Conservation (phyloP, 176 grass and related monocot species). For the Oryza australiensis region DNA sequence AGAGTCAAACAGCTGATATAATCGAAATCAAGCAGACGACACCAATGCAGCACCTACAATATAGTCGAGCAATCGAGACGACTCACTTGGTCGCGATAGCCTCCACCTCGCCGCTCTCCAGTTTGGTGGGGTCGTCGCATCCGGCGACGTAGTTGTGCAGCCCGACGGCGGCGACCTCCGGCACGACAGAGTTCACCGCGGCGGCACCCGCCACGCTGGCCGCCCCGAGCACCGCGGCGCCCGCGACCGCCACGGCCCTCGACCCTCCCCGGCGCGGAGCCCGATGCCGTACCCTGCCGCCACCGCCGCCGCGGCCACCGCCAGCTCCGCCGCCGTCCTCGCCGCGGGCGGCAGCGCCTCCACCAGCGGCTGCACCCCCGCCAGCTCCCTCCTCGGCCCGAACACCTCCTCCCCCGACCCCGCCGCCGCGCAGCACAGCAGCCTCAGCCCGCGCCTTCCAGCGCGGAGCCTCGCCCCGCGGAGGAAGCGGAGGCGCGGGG, state of each 20-base stretch:
- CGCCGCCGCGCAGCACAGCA: not conserved
- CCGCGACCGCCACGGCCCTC: conserved; percentile 41
- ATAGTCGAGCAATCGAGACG: conserved; percentile 17
- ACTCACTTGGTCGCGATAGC: conserved; percentile 72
- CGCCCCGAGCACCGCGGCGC: conserved; percentile 65
- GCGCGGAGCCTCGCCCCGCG: not conserved
- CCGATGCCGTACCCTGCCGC: conserved; percentile 73
- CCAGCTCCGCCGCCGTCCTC: conserved; percentile 61
- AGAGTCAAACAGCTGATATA: not conserved
- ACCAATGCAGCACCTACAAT: not conserved
- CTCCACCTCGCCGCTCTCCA: conserved; percentile 67
- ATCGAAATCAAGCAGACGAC: not conserved
- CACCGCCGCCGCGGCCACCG: conserved; percentile 54
- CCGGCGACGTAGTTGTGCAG: conserved; percentile 84
- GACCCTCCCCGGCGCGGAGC: conserved; percentile 49
- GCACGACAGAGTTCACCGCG: conserved; percentile 71
- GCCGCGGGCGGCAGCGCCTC: conserved; percentile 60
- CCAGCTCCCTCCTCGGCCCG: conserved; percentile 50
- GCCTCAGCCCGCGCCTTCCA: not conserved
- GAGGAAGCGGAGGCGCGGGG: conserved; percentile 23
- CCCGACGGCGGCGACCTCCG: conserved; percentile 72
- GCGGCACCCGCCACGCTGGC: conserved; percentile 53
- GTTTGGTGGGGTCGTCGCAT: conserved; percentile 63
- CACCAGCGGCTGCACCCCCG: conserved; percentile 61
- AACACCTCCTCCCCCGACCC: conserved; percentile 46